Conservation (phyloP, 169 alveolate genomes). For the Neospora caninum region DNA sequence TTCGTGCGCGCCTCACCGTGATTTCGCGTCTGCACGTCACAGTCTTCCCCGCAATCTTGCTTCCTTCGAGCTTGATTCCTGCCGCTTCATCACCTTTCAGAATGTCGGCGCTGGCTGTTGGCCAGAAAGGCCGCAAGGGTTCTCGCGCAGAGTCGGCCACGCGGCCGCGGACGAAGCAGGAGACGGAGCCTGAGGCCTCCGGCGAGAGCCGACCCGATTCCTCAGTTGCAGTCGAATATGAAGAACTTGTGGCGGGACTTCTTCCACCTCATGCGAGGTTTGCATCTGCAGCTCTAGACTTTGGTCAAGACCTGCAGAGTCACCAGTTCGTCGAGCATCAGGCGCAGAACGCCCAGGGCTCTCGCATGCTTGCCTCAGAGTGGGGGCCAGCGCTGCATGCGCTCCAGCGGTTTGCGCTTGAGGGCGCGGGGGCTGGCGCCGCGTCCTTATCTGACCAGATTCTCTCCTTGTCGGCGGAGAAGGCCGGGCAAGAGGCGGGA, state of each 20-base stretch:
- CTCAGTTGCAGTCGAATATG: not conserved
- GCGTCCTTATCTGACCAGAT: not conserved
- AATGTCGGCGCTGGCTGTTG: too few species aligned
- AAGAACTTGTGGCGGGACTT: conserved; percentile 22
- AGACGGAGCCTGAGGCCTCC: too few species aligned
- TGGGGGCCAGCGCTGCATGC: conserved; percentile 6
- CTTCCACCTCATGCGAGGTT: not conserved
- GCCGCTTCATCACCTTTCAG: too few species aligned
- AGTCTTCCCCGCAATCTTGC: too few species aligned
- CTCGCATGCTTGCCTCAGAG: not conserved
- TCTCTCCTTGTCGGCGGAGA: not conserved
- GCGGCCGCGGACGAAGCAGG: too few species aligned
- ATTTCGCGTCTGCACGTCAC: too few species aligned
- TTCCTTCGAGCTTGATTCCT: too few species aligned
- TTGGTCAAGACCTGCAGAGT: not conserved
- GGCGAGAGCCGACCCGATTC: not conserved
- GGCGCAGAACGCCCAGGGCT: conserved; percentile 12
- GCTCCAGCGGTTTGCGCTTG: conserved; percentile 7
- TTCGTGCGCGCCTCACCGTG: too few species aligned
- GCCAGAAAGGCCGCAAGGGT: too few species aligned
- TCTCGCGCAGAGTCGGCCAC: too few species aligned
- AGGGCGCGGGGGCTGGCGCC: not conserved
- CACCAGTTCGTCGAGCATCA: not conserved
- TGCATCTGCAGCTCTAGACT: not conserved
- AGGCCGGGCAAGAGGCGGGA: not conserved